Base-by-base conservation (phyloP, 768 basidiomycete genomes). In the Myochromella boudieri region DNA sequence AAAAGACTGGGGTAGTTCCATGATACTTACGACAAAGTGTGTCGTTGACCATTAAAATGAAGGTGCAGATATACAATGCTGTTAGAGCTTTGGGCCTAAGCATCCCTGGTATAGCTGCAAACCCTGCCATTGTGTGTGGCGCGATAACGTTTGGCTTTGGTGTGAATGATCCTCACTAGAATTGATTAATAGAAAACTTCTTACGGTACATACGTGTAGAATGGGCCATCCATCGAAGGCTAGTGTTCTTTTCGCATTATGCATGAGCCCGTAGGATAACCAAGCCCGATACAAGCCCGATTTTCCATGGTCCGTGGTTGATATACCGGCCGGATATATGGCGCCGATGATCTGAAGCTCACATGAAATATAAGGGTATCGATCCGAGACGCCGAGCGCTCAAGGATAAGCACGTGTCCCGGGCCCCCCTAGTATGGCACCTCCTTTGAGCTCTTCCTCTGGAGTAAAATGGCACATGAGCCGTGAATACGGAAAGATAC, bases 41-140 rank as follows among this genome's bases (percentile, higher is more conserved):
- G 14, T 12, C 8, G 12, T 14, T 8, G 22, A 12, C 12, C 12
- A 42, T 20, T 31, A 12, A 20, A 24, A 28, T 20, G n/a, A n/a
- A n/a, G n/a, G n/a, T n/a, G n/a, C n/a, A n/a, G n/a, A n/a, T n/a
- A n/a, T 14, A 26, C 28, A 39, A n/a, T 4, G 25, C 33, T 14
- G 17, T 15, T 28, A 5, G 32, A 28, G 3, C 37, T 10, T 31
- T 18, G 28, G 26, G 14, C 31, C 32, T 14, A 39, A 18, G 12
- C 40, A 8, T 20, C 29, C 40, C 7, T n/a, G 7, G 29, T 42
- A 42, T 42, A 28, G 40, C 21, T 14, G 40, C 12, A 22, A 15
- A 20, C 15, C 40, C 22, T 42, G 40, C n/a, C n/a, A 28, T 42
- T 11, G 25, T 40, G 15, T 40, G 39, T 40, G 39, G 39, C 39